Evolutionary conservation across 1,139 yeast genomes (phyloP).

Genomic region (Magnusiomyces sp.): DNA sequence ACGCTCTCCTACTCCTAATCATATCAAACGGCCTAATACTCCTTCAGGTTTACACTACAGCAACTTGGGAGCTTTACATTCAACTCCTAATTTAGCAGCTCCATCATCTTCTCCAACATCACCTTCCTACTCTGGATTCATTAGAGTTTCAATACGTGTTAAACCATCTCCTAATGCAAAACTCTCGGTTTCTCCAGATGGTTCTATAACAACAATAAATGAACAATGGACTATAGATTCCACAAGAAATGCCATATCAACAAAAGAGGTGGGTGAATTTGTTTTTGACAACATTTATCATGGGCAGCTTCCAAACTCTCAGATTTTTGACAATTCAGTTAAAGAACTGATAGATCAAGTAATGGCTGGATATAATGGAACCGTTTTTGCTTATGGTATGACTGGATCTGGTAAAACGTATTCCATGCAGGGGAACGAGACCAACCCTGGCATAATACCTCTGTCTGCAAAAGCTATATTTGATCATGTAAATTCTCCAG

Average conservation of each 20-base stretch:
- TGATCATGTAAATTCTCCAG: constrained; percentile 30
- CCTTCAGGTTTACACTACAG: not conserved
- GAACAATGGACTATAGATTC: constrained; percentile 24
- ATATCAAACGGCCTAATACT: constrained; percentile 11
- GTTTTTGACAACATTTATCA: constrained; percentile 70
- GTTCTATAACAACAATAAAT: constrained; percentile 10
- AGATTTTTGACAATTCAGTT: constrained; percentile 57
- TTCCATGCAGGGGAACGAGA: constrained; percentile 70
- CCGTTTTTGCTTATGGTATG: constrained; percentile 90
- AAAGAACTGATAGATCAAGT: constrained; percentile 55
- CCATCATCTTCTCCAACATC: not conserved
- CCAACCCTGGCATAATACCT: constrained; percentile 72
- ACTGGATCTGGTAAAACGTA: constrained; percentile 94
- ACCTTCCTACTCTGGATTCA: constrained; percentile 27
- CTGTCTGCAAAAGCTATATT: constrained; percentile 64
- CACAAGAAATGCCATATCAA: constrained; percentile 19
- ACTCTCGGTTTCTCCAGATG: constrained; percentile 4
- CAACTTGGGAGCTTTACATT: not conserved
- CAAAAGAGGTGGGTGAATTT: constrained; percentile 39
- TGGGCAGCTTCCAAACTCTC: constrained; percentile 39
- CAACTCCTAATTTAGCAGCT: not conserved
- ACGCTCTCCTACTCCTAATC: constrained; percentile 25
- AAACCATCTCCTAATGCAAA: constrained; percentile 24
- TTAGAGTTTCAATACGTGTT: constrained; percentile 32
- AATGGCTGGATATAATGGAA: constrained; percentile 76